Evolutionary conservation across 495 filamentous ascomycete genomes (phyloP).

Genomic region (Parathielavia appendiculata): DNA sequence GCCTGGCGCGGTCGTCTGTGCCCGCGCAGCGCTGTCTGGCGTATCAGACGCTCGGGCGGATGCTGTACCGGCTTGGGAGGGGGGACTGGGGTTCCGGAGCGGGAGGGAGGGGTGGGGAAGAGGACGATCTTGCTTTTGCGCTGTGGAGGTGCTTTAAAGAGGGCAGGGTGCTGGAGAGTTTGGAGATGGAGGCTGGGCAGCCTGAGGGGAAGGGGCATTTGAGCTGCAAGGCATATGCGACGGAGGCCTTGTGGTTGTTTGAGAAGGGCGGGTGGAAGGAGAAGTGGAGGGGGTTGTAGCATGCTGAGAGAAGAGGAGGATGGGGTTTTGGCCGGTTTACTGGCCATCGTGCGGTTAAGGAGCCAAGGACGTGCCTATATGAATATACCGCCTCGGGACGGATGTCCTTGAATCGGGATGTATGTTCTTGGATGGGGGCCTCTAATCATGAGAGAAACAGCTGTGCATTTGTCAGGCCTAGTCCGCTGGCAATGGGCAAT

Average conservation of each 20-base stretch:
- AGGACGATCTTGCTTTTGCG: slow-evolving; percentile 49
- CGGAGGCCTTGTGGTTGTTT: slow-evolving; percentile 88
- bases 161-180: slow-evolving; percentile 64
- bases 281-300: slow-evolving; percentile 31
- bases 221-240: slow-evolving; percentile 71
- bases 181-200: slow-evolving; percentile 59
- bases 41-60: slow-evolving; percentile 80
- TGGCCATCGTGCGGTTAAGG: no score
- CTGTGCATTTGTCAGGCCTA: no score
- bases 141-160: slow-evolving; percentile 74
- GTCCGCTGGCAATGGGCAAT: no score
- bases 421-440: no score
- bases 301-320: background rate
- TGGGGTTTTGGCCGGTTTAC: no score
- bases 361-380: no score
- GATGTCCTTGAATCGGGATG: no score
- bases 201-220: slow-evolving; percentile 49
- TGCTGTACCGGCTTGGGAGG: slow-evolving; percentile 75
- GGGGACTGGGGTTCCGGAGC: slow-evolving; percentile 69
- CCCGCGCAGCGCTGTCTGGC: slow-evolving; percentile 85
- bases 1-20: slow-evolving; percentile 73
- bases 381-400: no score
- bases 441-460: no score
- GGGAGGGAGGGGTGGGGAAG: slow-evolving; percentile 47
- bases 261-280: slow-evolving; percentile 68